Conservation (phyloP, 495 filamentous ascomycete genomes). For the Xylaria intraflava region DNA sequence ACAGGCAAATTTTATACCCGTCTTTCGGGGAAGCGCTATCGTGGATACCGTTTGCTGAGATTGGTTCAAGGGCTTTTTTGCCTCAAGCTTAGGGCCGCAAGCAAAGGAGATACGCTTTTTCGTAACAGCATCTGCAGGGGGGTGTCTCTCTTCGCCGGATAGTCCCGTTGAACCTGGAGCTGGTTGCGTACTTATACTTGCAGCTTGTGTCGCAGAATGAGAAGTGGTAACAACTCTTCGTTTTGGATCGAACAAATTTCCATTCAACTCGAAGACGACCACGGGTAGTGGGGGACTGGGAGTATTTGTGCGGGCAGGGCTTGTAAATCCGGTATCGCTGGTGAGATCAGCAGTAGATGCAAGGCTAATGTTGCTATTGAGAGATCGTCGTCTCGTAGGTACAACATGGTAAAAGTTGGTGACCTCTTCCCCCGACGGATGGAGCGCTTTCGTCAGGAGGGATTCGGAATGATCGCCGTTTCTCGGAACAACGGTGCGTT, state of each 20-base stretch:
- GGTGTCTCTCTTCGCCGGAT: conserved; percentile 16
- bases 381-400: conserved; percentile 53
- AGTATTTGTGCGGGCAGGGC: conserved; percentile 77
- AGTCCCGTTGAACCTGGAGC: conserved; percentile 10
- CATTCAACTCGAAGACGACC: conserved; percentile 18
- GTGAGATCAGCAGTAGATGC: conserved; percentile 81
- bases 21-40: conserved; percentile 25
- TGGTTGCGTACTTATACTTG: background rate
- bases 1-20: conserved; percentile 49
- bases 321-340: conserved; percentile 87
- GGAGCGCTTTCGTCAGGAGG: conserved; percentile 71
- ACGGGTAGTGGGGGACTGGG: conserved; percentile 74
- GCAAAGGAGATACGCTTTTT: conserved; percentile 88
- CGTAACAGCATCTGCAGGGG: conserved; percentile 28
- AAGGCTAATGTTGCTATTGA: conserved; percentile 68
- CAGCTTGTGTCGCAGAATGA: conserved; percentile 3
- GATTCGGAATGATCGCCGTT: conserved; percentile 56
- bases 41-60: conserved; percentile 20
- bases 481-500: conserved; percentile 36
- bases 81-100: conserved; percentile 51
- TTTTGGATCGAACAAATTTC: conserved; percentile 21
- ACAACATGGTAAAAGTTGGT: conserved; percentile 15
- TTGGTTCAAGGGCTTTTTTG: conserved; percentile 22
- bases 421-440: conserved; percentile 52
- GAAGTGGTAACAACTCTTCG: conserved; percentile 10